Evolutionary conservation across 768 basidiomycete species (phyloP), one percentile per base, ranked within the genome.

Genomic region (Trametes elegans): DNA sequence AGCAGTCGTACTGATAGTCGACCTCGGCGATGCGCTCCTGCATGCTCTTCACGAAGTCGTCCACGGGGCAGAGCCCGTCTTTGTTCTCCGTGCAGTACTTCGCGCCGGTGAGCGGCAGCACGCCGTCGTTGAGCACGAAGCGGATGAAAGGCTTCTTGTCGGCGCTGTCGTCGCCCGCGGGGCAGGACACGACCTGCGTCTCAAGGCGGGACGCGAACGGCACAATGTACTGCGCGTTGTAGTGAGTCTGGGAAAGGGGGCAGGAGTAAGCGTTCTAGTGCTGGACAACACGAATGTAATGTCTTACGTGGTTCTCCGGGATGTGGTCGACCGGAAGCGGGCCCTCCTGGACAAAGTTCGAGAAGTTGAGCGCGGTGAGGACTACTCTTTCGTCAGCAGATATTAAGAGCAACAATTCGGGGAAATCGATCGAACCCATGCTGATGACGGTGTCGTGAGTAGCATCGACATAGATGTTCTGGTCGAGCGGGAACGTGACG

Each of bases 151-250:
- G 49, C 26, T 55, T 36, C 44, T 50, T 54, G 49, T 73, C 64
- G 60, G n/a, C 62, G 45, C 8, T n/a, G n/a, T n/a, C n/a, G n/a
- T n/a, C n/a, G n/a, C 58, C 55, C 38, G 63, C 67, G 27, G 70
- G 66, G 61, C 77, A 80, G 10, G 69, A 66, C 35, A 79, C 63
- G 6, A 80, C 71, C 55, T 81, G 79, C 28, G 73, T 71, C 24
- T 77, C 74, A 31, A 80, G 66, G 62, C 79, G 76, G n/a, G 77
- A 68, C 0, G 75, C 76, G 63, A 81, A 80, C 2, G 79, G 77
- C 7, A 71, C 70, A 57, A 78, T 70, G 57, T 75, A 71, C 31
- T 73, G 75, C 2, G 70, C 64, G 36, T 74, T 66, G 65, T 74
- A 80, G n/a, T 0, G 74, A 72, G 49, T 68, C 40, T 2, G n/a